Percentiles rank a stretch among this genome's conserved stretches.
phyloP scores from a whole-genome alignment of 2,329 filamentous ascomycete genomes.

The Talaromyces verruculosus region DNA sequence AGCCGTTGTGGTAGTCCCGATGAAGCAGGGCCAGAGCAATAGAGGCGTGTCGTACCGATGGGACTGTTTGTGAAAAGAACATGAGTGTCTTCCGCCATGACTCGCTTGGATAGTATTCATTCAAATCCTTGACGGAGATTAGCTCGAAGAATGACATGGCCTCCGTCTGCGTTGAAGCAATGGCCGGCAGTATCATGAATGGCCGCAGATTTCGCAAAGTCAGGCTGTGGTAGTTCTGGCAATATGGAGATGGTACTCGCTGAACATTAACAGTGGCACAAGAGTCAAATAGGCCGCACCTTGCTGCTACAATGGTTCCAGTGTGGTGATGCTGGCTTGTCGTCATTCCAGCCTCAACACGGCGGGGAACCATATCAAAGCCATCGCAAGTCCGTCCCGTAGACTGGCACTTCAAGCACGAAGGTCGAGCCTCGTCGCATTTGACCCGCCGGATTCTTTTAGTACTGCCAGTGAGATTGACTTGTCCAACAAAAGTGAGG shows the following conservation, averaged over 20 bases:
- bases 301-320: background rate
- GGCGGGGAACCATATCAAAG: conserved; percentile 28
- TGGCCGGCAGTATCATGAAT: background rate
- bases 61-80: conserved; percentile 36
- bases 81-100: conserved; percentile 38
- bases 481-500: background rate
- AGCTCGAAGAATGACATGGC: background rate
- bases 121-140: background rate
- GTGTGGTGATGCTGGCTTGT: background rate
- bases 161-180: background rate
- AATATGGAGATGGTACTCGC: background rate
- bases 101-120: conserved; percentile 29
- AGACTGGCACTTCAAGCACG: conserved; percentile 39
- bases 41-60: conserved; percentile 38
- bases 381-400: conserved; percentile 44
- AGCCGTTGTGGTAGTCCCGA: conserved; percentile 27
- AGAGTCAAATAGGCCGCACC: conserved; percentile 19
- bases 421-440: conserved; percentile 39
- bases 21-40: conserved; percentile 30
- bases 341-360: conserved; percentile 28
- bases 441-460: conserved; percentile 42
- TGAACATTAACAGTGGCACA: background rate
- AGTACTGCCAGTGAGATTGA: background rate
- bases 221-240: background rate
- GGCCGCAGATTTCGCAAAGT: background rate